Conservation (phyloP, 441 rosid species). For the Omphalea diandra region DNA sequence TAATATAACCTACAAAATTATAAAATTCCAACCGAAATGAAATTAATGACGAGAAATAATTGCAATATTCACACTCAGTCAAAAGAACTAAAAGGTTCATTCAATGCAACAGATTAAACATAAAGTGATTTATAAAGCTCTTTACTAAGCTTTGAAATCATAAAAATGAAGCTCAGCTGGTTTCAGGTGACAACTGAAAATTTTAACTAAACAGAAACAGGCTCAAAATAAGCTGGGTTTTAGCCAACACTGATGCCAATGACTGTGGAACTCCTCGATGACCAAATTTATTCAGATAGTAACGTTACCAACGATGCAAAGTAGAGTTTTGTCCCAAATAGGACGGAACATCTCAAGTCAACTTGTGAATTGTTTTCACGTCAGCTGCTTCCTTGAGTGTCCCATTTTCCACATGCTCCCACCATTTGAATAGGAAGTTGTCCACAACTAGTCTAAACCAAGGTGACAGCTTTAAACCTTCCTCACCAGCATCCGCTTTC, state of each 20-base stretch:
- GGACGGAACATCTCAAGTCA: slow-evolving; percentile 26
- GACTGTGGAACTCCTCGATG: background rate
- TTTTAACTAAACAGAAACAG: background rate
- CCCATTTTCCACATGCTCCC: slow-evolving; percentile 87
- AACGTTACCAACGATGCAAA: background rate
- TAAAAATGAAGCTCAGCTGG: background rate
- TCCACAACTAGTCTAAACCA: slow-evolving; percentile 95
- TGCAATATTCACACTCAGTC: no score
- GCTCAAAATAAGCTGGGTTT: background rate
- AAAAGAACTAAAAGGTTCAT: no score
- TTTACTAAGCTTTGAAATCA: background rate
- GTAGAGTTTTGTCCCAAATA: background rate
- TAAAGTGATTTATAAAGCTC: background rate
- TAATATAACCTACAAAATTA: no score
- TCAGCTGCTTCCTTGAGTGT: slow-evolving; percentile 59
- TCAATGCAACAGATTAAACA: no score
- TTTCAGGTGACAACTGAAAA: slow-evolving; percentile 7
- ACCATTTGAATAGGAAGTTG: slow-evolving; percentile 91
- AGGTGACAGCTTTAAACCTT: slow-evolving; percentile 76
- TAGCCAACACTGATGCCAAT: background rate
- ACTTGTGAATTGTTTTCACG: slow-evolving; percentile 79
- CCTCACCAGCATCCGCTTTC: slow-evolving; percentile 88
- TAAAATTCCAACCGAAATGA: no score
- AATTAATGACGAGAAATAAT: no score
- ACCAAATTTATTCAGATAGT: slow-evolving; percentile 18